Conservation (phyloP, 1,139 yeast genomes). For the Nakaseomyces sp. region DNA sequence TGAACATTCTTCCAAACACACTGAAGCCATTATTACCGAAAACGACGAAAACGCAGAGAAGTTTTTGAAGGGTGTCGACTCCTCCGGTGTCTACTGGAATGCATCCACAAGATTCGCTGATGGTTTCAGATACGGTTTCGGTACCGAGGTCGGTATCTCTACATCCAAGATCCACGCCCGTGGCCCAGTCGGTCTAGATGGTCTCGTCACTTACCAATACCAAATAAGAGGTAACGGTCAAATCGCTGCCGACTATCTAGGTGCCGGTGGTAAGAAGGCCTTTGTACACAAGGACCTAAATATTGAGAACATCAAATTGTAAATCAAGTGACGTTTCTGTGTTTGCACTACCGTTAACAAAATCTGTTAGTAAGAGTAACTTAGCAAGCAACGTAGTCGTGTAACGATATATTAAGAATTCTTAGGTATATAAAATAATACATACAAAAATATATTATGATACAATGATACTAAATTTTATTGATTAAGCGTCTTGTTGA, state of each 20-base stretch:
- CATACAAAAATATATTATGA: neutral
- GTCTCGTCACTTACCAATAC: conserved; percentile 90
- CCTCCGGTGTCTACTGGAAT: conserved; percentile 98
- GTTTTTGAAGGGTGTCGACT: conserved; percentile 80
- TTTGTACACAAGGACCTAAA: conserved; percentile 65
- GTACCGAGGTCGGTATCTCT: conserved; percentile 96
- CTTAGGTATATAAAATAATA: neutral
- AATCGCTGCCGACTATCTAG: conserved; percentile 80
- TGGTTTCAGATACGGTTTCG: conserved; percentile 96
- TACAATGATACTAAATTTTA: too few species aligned
- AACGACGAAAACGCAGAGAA: conserved; percentile 57
- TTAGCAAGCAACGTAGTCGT: neutral
- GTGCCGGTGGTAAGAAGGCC: conserved; percentile 82
- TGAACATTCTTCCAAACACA: conserved; percentile 87
- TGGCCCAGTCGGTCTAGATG: conserved; percentile 98
- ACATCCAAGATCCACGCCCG: conserved; percentile 96
- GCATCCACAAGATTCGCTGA: conserved; percentile 96
- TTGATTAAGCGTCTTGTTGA: too few species aligned
- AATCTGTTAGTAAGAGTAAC: too few species aligned
- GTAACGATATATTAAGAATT: neutral
- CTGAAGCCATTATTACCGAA: conserved; percentile 85
- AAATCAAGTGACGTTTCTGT: too few species aligned
- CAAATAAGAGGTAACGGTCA: conserved; percentile 89
- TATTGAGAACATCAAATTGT: conserved; percentile 22
- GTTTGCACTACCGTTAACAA: too few species aligned